Base-by-base conservation (phyloP, 805 yeast genomes). In the Yarrowia bubula region DNA sequence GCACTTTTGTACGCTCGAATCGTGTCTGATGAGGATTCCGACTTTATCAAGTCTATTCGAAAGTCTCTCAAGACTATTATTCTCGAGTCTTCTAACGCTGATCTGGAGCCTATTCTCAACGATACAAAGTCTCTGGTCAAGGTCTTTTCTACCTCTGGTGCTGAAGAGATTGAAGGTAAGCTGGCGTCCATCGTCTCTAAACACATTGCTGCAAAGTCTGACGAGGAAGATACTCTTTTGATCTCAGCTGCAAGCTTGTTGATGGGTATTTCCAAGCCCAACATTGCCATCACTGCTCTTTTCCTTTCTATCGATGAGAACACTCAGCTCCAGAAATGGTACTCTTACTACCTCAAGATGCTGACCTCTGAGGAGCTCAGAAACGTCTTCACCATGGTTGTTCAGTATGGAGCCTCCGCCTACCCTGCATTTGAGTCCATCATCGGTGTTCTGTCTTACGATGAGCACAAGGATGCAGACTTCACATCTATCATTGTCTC, bases 211-310 rank as follows among this genome's bases (percentile, higher is more conserved):
- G n/a, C 33, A 13, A 41, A 37, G 37, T 15, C 42, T 13, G 57
- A 50, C 17, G 57, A 22, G 3, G 58, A 37, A 8, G 37, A 28
- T 8, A 22, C 14, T 55, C 47, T 55, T 6, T 37, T 41, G n/a
- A 55, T 38, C 4, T 39, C 46, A 3, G 37, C 38, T 41, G 46
- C 61, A 6, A 17, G 47, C 14, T 28, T 55, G 13, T n/a, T 55
- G 15, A 55, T 55, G 61, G 61, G 61, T 11, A 41, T 41, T 4
- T 55, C 61, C 39, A 55, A 55, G n/a, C 61, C 61, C n/a, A 41
- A 55, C 42, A 15, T 55, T 11, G 61, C 61, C 13, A 55, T 55
- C 38, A 55, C 61, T 8, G 61, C 61, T n/a, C 42, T 55, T 7
- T 55, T 41, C 47, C 47, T 55, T 1, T 8, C 39, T 9, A n/a